These are phyloP conservation scores for Epichloe hybrida DNA, from an alignment of 2,329 filamentous ascomycete species.

Conservation along the genomic window DNA sequence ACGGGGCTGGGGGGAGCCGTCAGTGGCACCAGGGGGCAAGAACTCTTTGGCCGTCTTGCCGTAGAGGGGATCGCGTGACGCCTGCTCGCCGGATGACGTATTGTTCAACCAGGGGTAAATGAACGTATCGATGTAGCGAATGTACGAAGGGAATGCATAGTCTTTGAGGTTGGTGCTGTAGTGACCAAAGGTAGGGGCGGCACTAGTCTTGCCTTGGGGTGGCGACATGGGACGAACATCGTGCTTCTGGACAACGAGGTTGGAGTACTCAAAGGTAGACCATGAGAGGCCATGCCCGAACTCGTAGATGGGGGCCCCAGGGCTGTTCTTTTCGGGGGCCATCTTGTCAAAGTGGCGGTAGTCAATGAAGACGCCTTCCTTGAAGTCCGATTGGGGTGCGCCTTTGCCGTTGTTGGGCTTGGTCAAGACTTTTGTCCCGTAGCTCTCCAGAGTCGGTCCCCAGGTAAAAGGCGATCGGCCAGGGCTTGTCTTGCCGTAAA, in stretches of 20 bases:
- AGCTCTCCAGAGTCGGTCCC: slow-evolving; percentile 52
- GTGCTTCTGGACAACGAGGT: slow-evolving; percentile 43
- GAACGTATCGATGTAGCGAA: slow-evolving; percentile 38
- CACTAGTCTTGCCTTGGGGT: slow-evolving; percentile 44
- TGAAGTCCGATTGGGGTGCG: slow-evolving; percentile 60
- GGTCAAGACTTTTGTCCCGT: slow-evolving; percentile 54
- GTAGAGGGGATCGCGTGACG: slow-evolving; percentile 45
- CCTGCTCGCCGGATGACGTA: slow-evolving; percentile 39
- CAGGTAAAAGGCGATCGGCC: slow-evolving; percentile 73
- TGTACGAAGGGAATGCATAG: slow-evolving; percentile 52
- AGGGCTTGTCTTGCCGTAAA: slow-evolving; percentile 70
- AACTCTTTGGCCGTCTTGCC: slow-evolving; percentile 43
- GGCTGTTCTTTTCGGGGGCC: slow-evolving; percentile 19
- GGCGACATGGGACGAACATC: slow-evolving; percentile 40
- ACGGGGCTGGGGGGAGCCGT: slow-evolving; percentile 44
- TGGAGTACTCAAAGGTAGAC: slow-evolving; percentile 64
- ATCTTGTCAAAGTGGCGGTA: slow-evolving; percentile 51
- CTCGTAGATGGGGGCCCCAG: slow-evolving; percentile 54
- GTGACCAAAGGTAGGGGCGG: slow-evolving; percentile 52
- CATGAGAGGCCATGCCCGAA: slow-evolving; percentile 74
- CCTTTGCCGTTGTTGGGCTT: slow-evolving; percentile 52
- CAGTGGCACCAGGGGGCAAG: slow-evolving; percentile 44
- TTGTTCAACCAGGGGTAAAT: slow-evolving; percentile 65
- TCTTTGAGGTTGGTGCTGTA: slow-evolving; percentile 47
- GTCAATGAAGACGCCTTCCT: slow-evolving; percentile 70